Evolutionary conservation across 768 basidiomycete genomes (phyloP).

Genomic region (Tulasnella sp.): DNA sequence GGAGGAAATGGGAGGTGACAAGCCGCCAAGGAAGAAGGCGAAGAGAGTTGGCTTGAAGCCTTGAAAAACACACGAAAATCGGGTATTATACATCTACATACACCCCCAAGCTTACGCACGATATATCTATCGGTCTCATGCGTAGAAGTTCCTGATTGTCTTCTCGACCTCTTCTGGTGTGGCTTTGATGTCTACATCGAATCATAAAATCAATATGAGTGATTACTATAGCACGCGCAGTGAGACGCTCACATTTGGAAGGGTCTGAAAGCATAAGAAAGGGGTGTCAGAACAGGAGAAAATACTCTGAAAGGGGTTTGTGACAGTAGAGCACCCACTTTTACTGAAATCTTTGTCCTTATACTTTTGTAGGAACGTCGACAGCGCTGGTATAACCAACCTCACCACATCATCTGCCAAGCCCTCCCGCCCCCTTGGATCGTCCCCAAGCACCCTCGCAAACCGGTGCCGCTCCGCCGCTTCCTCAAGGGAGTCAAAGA

Average conservation of each 20-base stretch:
- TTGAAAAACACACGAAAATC: not conserved
- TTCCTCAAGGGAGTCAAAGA: slow-evolving; percentile 74
- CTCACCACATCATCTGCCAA: slow-evolving; percentile 66
- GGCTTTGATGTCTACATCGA: slow-evolving; percentile 61
- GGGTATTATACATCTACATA: no score
- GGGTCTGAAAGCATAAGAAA: slow-evolving; percentile 40
- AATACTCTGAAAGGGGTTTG: no score
- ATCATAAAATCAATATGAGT: slow-evolving; percentile 17
- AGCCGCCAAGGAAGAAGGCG: slow-evolving; percentile 8
- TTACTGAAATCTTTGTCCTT: slow-evolving; percentile 77
- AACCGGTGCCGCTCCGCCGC: slow-evolving; percentile 63
- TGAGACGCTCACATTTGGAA: slow-evolving; percentile 48
- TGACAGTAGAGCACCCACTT: slow-evolving; percentile 50
- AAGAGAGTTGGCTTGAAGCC: not conserved
- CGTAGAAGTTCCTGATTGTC: slow-evolving; percentile 51
- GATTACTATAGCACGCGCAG: no score
- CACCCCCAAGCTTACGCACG: no score
- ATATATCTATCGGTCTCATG: slow-evolving; percentile 2
- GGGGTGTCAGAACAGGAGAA: no score
- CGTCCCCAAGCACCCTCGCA: slow-evolving; percentile 61
- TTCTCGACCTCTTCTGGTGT: slow-evolving; percentile 63
- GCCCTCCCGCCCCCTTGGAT: slow-evolving; percentile 40
- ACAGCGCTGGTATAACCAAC: slow-evolving; percentile 63
- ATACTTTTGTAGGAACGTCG: slow-evolving; percentile 64
- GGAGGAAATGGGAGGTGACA: not conserved